These are phyloP conservation scores for Umbelopsis sp. DNA, from an alignment of 371 early-diverging fungal species.

Conservation along the genomic window DNA sequence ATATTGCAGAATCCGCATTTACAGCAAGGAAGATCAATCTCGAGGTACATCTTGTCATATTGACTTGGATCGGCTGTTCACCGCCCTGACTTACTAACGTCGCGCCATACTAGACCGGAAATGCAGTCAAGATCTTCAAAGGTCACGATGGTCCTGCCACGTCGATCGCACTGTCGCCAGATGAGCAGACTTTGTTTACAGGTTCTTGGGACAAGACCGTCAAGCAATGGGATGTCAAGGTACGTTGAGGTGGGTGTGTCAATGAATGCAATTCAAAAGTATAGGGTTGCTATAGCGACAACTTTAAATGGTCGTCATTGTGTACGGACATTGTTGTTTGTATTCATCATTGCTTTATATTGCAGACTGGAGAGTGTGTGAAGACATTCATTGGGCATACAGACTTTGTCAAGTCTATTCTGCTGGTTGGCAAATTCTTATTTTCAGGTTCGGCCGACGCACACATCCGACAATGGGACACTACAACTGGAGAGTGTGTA, in stretches of 20 bases:
- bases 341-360: slow-evolving; percentile 9
- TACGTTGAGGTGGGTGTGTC: slow-evolving; percentile 22
- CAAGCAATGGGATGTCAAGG: slow-evolving; percentile 69
- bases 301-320: no score
- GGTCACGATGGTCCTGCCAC: slow-evolving; percentile 89
- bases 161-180: slow-evolving; percentile 53
- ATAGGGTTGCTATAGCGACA: no score
- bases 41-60: slow-evolving; percentile 32
- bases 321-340: background rate
- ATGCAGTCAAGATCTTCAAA: slow-evolving; percentile 59
- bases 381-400: slow-evolving; percentile 62
- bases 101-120: slow-evolving; percentile 58
- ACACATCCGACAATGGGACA: slow-evolving; percentile 70
- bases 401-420: slow-evolving; percentile 77
- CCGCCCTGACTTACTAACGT: background rate
- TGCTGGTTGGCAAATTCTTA: slow-evolving; percentile 48
- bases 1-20: slow-evolving; percentile 67
- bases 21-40: slow-evolving; percentile 59
- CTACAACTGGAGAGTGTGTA: slow-evolving; percentile 48
- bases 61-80: no score
- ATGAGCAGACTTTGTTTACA: slow-evolving; percentile 60
- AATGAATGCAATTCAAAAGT: background rate
- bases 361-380: slow-evolving; percentile 58
- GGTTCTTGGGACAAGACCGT: slow-evolving; percentile 87
- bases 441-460: slow-evolving; percentile 77